A percentile compares a stretch with the other conserved stretches of the same genome.
phyloP scores from a whole-genome alignment of 2,329 filamentous ascomycete species.

The Aspergillus sp. region DNA sequence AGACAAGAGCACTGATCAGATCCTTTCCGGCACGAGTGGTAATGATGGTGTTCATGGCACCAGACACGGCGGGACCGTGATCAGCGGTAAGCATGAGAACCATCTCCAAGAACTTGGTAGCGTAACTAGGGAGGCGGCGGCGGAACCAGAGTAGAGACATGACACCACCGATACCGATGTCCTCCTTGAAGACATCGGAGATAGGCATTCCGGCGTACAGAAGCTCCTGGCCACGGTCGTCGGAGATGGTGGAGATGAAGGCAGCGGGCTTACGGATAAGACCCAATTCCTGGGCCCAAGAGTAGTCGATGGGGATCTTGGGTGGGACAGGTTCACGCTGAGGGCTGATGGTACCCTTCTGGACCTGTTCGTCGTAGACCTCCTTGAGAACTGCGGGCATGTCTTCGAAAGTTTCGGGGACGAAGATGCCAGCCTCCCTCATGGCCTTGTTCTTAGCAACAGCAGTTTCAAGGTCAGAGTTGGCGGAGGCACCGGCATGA shows the following conservation, averaged over 20 bases:
- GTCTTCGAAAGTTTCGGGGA: slow-evolving; percentile 96
- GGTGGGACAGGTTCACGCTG: slow-evolving; percentile 86
- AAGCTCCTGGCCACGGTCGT: slow-evolving; percentile 98
- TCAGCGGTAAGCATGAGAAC: slow-evolving; percentile 99
- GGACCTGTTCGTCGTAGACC: slow-evolving; percentile 87
- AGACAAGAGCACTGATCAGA: slow-evolving; percentile 90
- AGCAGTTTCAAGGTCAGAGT: slow-evolving; percentile 98
- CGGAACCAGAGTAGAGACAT: slow-evolving; percentile 99
- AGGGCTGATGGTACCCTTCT: slow-evolving; percentile 80
- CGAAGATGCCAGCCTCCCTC: slow-evolving; percentile 90
- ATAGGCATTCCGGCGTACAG: slow-evolving; percentile 99
- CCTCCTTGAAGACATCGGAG: slow-evolving; percentile 98
- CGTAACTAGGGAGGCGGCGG: slow-evolving; percentile 90
- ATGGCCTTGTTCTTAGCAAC: slow-evolving; percentile 96
- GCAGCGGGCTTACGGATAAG: slow-evolving; percentile 99
- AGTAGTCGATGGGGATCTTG: slow-evolving; percentile 99
- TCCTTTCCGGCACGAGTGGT: slow-evolving; percentile 99
- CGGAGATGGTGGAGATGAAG: slow-evolving; percentile 99
- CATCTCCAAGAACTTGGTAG: slow-evolving; percentile 99
- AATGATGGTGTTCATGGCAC: slow-evolving; percentile 99
- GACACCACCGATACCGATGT: slow-evolving; percentile 98
- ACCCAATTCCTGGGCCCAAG: slow-evolving; percentile 98
- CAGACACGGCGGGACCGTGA: slow-evolving; percentile 97
- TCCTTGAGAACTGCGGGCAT: slow-evolving; percentile 73
- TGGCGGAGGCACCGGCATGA: slow-evolving; percentile 97